A percentile compares a stretch with the other conserved stretches of the same genome.
These are phyloP conservation scores for Malassezia psittaci DNA, from an alignment of 1,284 basidiomycete genomes.

Conservation along the genomic window DNA sequence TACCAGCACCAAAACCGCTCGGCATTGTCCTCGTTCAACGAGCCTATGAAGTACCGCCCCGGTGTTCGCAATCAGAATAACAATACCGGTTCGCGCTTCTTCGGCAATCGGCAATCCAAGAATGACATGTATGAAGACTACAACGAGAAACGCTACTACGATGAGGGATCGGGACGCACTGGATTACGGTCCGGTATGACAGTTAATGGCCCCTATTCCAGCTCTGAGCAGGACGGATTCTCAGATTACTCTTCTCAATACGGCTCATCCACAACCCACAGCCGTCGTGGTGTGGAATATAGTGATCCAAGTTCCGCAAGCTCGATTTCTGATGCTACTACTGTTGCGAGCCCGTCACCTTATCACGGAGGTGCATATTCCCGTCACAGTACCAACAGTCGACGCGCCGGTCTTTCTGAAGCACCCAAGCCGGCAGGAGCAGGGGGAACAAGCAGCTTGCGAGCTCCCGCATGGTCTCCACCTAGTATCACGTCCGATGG, in stretches of 20 bases:
- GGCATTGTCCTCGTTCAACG: slow-evolving; percentile 11
- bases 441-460: slow-evolving; percentile 7
- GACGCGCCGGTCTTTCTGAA: slow-evolving; percentile 13
- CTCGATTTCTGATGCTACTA: slow-evolving; percentile 6
- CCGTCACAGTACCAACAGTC: slow-evolving; percentile 9
- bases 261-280: neutral
- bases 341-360: slow-evolving; percentile 2
- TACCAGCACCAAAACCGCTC: slow-evolving; percentile 18
- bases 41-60: slow-evolving; percentile 20
- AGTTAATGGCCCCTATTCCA: neutral
- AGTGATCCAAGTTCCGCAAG: slow-evolving; percentile 23
- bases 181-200: slow-evolving; percentile 9
- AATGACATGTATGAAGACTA: neutral
- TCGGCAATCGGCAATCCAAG: neutral
- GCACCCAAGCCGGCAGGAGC: slow-evolving; percentile 11
- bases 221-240: neutral
- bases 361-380: slow-evolving; percentile 18
- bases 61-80: slow-evolving; percentile 10
- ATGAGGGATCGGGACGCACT: slow-evolving; percentile 3
- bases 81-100: neutral
- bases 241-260: neutral
- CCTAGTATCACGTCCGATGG: slow-evolving; percentile 15
- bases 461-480: slow-evolving; percentile 9
- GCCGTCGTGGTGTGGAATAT: slow-evolving; percentile 33
- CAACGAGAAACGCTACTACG: slow-evolving; percentile 7